Evolutionary conservation across 805 yeast species (phyloP), one percentile per base, ranked within the genome.

Genomic region (Grigorovia yakushimaensis): DNA sequence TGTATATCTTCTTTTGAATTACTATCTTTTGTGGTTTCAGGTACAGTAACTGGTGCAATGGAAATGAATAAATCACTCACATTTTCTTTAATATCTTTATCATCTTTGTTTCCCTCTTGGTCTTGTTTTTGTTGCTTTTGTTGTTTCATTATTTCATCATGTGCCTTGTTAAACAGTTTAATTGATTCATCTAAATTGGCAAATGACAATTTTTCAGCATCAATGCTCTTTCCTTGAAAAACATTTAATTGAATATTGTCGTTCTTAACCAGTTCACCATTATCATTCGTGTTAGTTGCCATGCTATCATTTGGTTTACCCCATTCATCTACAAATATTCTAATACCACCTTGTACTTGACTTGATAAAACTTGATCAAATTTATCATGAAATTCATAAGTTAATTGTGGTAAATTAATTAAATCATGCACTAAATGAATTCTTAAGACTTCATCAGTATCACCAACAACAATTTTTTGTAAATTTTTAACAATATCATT

Each of bases 171-270:
- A 54, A 62, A 69, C 48, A 61, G 66, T 67, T 70, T 77, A 45
- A 82, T 74, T n/a, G 81, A 79, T 46, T 80, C 78, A 27, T 88
- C 96, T 56, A 91, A 73, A 60, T 88, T 89, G 4, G 97, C 98
- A 57, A 78, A 73, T 39, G 94, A 84, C 49, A 93, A 74, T 63
- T 93, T 91, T 58, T 85, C 94, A 13, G 93, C 97, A 62, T 88
- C 95, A 41, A 79, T 76, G 1, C 79, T 58, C 52, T 84, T 83
- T 8, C 97, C 97, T 19, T 74, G 69, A 60, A 88, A 87, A 54
- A 85, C 63, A 51, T 83, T 82, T 56, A 91, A 74, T 23, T 27
- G 37, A 33, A n/a, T 35, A 17, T n/a, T 24, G 17, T 10, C 13
- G 17, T 24, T 23, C 18, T 21, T 21, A 17, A n/a, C n/a, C 41